These are phyloP conservation scores for Zygosaccharomyces rouxii DNA, from an alignment of 805 yeast genomes.

Conservation along the genomic window DNA sequence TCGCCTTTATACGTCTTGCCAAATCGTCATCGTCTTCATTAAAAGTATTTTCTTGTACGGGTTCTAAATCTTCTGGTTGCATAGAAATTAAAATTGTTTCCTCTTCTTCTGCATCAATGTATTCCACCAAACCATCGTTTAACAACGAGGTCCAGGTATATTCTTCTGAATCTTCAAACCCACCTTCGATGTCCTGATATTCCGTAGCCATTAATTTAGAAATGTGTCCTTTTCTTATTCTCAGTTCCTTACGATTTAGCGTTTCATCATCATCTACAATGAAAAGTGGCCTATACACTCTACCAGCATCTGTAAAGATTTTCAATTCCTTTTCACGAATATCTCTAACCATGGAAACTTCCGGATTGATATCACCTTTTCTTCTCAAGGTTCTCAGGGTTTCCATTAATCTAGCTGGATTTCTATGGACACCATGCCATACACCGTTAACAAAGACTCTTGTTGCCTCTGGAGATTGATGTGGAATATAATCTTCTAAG, in stretches of 20 bases:
- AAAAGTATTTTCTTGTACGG: conserved; percentile 44
- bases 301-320: conserved; percentile 96
- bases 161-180: conserved; percentile 48
- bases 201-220: conserved; percentile 61
- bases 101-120: conserved; percentile 98
- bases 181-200: conserved; percentile 51
- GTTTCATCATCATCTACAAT: conserved; percentile 83
- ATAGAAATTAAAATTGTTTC: conserved; percentile 97
- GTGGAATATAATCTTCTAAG: conserved; percentile 90
- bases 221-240: conserved; percentile 80
- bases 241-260: conserved; percentile 61
- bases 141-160: conserved; percentile 86
- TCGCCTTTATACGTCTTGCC: conserved; percentile 81
- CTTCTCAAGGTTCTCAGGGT: conserved; percentile 90
- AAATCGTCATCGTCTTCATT: conserved; percentile 41
- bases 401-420: conserved; percentile 86
- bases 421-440: conserved; percentile 98
- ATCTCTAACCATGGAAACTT: conserved; percentile 94
- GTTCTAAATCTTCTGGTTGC: conserved; percentile 94
- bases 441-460: conserved; percentile 97
- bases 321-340: conserved; percentile 94
- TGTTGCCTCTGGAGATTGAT: conserved; percentile 84
- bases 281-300: conserved; percentile 95
- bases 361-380: conserved; percentile 92
- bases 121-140: conserved; percentile 85